Evolutionary conservation across 345 rosid species (phyloP).

Genomic region (Kernera saxatilis): DNA sequence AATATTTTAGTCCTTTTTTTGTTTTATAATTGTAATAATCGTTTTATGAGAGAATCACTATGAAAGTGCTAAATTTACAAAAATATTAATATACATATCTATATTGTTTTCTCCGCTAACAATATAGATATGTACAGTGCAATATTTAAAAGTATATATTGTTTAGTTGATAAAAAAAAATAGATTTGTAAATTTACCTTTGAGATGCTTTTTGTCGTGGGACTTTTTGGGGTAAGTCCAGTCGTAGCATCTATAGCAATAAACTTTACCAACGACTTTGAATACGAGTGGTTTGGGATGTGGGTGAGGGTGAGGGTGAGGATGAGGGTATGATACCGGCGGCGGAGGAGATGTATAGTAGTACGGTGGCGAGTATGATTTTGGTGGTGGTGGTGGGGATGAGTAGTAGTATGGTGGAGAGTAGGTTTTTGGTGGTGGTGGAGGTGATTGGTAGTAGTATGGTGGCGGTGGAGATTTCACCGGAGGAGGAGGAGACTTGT

Average conservation of each 20-base stretch:
- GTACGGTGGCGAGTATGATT: conserved; percentile 32
- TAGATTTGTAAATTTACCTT: conserved; percentile 38
- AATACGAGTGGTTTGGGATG: conserved; percentile 33
- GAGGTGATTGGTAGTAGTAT: conserved; percentile 30
- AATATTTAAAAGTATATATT: background rate
- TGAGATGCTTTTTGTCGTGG: conserved; percentile 65
- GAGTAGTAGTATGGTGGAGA: conserved; percentile 32
- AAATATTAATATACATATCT: too few species aligned
- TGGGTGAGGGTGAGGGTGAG: conserved; percentile 35
- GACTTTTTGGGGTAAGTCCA: conserved; percentile 29
- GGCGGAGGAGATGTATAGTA: conserved; percentile 36
- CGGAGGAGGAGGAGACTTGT: conserved; percentile 37
- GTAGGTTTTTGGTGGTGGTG: conserved; percentile 19
- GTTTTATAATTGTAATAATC: too few species aligned
- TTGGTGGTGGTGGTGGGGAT: conserved; percentile 39
- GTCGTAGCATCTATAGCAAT: conserved; percentile 28
- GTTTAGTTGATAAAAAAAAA: too few species aligned
- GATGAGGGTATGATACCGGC: conserved; percentile 33
- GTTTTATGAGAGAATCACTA: too few species aligned
- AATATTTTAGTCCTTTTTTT: too few species aligned
- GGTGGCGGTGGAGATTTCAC: conserved; percentile 29
- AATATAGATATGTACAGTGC: background rate
- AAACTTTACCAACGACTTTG: conserved; percentile 29
- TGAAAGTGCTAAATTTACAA: too few species aligned
- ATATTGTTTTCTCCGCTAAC: background rate